Evolutionary conservation across 768 basidiomycete species (phyloP), one percentile per base, ranked within the genome.

Genomic region (Agaricus bisporus): DNA sequence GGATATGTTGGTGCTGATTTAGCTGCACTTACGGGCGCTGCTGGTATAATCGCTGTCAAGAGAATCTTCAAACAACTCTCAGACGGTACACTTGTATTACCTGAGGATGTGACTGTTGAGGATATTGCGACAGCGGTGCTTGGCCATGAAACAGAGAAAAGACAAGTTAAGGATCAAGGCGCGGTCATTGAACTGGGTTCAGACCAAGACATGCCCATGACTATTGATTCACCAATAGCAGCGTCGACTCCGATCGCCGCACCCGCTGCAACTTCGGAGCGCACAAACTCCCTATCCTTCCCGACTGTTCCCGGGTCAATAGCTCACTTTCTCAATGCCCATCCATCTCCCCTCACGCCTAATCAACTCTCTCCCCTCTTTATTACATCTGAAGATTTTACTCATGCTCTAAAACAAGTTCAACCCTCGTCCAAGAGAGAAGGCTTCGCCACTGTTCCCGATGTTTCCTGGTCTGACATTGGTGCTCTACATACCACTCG

Each of bases 1-100:
- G 97, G 97, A 2, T 99, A 97, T 61, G 95, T 98, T 11, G 95
- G 97, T 26, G 97, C 97, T 0, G 95, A 99, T 72, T 68, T 98
- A 29, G 82, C 89, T 0, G 89, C 95, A 0, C 71, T 98, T 5
- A 91, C 93, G 0, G 89, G 92, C 7, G 93, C 94, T 18, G 95
- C 95, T 1, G 95, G 95, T 1, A 89, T 98, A 51, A 88, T 93
- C 46, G 95, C 97, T 0, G 95, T 98, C 29, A 98, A 98, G 68
- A 81, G 97, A 22, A 97, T 98, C 63, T 98, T 98, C 69, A 81
- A 87, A 58, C 76, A 82, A 59, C 66, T 93, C 8, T 85, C 87
- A 0, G 83, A 86, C 14, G 85, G 82, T 9, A 79, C 79, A 0
- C 66, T 88, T 0, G 67, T 77, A 15, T 73, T 88, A 22, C 79